Evolutionary conservation across 2,329 filamentous ascomycete genomes (phyloP).

Genomic region (Hirsutella rhossiliensis): DNA sequence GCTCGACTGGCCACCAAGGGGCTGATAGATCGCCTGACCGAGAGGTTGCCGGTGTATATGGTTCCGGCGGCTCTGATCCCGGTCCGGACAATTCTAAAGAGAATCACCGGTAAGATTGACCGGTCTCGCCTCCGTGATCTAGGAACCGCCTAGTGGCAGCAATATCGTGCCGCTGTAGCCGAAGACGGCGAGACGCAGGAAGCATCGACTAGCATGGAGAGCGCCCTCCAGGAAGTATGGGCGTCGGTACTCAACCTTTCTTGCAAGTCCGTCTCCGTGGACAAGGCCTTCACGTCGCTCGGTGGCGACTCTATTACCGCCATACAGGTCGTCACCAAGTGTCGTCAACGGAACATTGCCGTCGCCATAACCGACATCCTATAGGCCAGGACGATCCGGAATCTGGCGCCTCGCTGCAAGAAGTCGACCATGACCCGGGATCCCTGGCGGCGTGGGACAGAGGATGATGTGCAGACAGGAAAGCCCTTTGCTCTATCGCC

Average conservation of each 20-base stretch:
- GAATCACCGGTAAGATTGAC: constrained; percentile 5
- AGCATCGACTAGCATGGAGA: constrained; percentile 1
- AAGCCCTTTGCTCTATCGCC: constrained; percentile 28
- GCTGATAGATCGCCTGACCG: not conserved
- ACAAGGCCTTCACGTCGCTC: constrained; percentile 23
- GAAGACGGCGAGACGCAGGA: not conserved
- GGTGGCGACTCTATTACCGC: constrained; percentile 16
- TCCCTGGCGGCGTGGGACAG: not conserved
- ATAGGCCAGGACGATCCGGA: constrained; percentile 13
- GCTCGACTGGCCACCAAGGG: constrained; percentile 1
- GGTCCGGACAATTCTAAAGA: constrained; percentile 3
- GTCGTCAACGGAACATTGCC: constrained; percentile 14
- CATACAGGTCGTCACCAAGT: constrained; percentile 25
- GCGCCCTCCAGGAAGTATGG: constrained; percentile 17
- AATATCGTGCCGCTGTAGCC: not conserved
- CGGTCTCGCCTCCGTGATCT: constrained; percentile 3
- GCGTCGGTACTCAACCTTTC: constrained; percentile 25
- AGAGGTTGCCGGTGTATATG: constrained; percentile 7
- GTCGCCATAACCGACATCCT: constrained; percentile 21
- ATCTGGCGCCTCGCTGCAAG: constrained; percentile 8
- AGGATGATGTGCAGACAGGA: constrained; percentile 8
- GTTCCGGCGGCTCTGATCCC: constrained; percentile 5
- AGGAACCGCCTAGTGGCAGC: constrained; percentile 1
- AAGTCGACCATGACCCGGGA: not conserved
- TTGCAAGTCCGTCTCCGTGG: constrained; percentile 12